Evolutionary conservation across 2,329 filamentous ascomycete species (phyloP).

Genomic region (Whalleya microplaca): DNA sequence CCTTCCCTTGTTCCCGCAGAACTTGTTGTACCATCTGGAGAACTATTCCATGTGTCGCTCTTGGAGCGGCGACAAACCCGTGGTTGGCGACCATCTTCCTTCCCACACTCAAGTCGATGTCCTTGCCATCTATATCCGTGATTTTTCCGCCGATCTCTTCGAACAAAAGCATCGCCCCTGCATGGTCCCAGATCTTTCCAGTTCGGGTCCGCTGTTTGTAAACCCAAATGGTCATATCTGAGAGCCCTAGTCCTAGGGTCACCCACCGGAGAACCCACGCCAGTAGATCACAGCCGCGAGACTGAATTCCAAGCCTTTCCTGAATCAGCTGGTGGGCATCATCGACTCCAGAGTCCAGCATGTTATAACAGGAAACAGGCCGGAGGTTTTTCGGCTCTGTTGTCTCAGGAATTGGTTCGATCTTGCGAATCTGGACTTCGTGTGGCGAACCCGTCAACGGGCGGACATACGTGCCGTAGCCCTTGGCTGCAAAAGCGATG

Average conservation of each 20-base stretch:
- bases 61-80: conserved; percentile 59
- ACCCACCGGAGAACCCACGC: conserved; percentile 63
- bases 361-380: conserved; percentile 52
- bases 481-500: conserved; percentile 54
- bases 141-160: conserved; percentile 60
- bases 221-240: conserved; percentile 60
- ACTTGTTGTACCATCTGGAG: conserved; percentile 43
- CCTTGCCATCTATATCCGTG: conserved; percentile 56
- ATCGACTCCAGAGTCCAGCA: conserved; percentile 52
- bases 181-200: conserved; percentile 64
- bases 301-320: conserved; percentile 44
- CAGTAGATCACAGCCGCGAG: conserved; percentile 55
- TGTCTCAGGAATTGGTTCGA: conserved; percentile 37
- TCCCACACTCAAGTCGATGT: conserved; percentile 54
- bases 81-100: conserved; percentile 55
- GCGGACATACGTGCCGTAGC: conserved; percentile 52
- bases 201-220: conserved; percentile 52
- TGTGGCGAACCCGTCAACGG: conserved; percentile 39
- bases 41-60: conserved; percentile 47
- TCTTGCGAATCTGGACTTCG: conserved; percentile 33
- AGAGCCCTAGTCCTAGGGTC: conserved; percentile 54
- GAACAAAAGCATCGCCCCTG: conserved; percentile 62
- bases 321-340: conserved; percentile 52
- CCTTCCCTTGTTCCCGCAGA: conserved; percentile 39
- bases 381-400: conserved; percentile 37